Conservation (phyloP, 2,329 filamentous ascomycete species). For the Aureobasidium sp. region DNA sequence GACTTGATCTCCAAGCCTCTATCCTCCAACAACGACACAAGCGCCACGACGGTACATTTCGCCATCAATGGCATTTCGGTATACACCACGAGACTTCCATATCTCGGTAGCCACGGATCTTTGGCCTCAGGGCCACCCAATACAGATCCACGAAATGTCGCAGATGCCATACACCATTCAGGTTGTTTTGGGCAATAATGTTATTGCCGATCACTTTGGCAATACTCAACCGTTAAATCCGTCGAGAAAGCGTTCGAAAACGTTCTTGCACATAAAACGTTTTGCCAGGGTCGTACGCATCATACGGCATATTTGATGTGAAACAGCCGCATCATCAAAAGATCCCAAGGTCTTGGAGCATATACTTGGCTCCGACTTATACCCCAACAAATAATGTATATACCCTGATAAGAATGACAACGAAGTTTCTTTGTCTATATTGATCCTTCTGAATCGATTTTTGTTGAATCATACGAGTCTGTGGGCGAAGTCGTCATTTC, state of each 20-base stretch:
- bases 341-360: background rate
- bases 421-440: background rate
- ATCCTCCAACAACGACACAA: background rate
- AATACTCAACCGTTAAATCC: constrained; percentile 1
- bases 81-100: background rate
- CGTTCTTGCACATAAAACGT: background rate
- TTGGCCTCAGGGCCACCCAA: background rate
- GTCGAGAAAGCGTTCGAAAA: background rate
- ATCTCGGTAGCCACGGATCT: constrained; percentile 2
- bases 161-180: background rate
- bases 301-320: background rate
- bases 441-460: background rate
- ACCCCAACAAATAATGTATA: background rate
- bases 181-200: background rate
- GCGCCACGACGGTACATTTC: background rate
- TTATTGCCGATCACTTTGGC: constrained; percentile 6
- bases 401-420: too few relatives aligned
- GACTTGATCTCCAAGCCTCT: background rate
- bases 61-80: background rate
- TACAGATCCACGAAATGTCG: background rate
- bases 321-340: background rate
- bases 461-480: background rate
- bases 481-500: background rate
- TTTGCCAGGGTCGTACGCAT: background rate
- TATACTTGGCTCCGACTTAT: background rate